Evolutionary conservation across 1,284 basidiomycete genomes (phyloP).

Genomic region (Cutaneotrichosporon sp.): DNA sequence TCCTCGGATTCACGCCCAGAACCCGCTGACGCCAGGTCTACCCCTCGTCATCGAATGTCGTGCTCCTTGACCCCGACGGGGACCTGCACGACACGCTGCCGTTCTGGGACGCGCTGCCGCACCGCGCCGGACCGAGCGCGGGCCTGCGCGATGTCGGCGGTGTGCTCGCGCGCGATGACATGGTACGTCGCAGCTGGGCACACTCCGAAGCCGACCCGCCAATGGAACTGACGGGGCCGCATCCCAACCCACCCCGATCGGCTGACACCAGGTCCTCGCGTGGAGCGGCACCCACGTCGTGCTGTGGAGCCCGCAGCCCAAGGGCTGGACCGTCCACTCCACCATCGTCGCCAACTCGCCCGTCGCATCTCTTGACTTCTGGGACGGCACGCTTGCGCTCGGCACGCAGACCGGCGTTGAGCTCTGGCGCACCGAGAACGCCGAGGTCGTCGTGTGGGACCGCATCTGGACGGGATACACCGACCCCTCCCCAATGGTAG

Average conservation of each 20-base stretch:
- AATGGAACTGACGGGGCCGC: too few relatives aligned
- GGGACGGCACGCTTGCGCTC: constrained; percentile 32
- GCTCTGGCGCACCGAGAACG: constrained; percentile 38
- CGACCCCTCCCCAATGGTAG: constrained; percentile 9
- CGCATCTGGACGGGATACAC: constrained; percentile 33
- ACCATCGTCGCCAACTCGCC: constrained; percentile 36
- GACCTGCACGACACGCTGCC: constrained; percentile 40
- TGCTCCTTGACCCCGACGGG: constrained; percentile 35
- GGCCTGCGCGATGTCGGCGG: constrained; percentile 32
- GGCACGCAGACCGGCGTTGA: constrained; percentile 43
- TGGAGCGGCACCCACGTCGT: constrained; percentile 47
- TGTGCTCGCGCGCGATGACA: constrained; percentile 27
- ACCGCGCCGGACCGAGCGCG: constrained; percentile 35
- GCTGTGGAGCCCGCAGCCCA: constrained; percentile 31
- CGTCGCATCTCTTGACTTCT: constrained; percentile 37
- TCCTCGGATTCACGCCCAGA: background rate
- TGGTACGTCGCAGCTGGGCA: constrained; percentile 33
- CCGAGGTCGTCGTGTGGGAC: constrained; percentile 49
- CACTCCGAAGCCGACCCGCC: too few relatives aligned
- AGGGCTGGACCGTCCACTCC: constrained; percentile 40
- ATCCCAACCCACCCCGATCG: too few relatives aligned
- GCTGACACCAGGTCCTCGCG: constrained; percentile 40
- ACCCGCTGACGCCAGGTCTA: constrained; percentile 33
- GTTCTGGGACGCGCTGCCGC: constrained; percentile 47
- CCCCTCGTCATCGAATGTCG: constrained; percentile 41